phyloP scores from a whole-genome alignment of 257 asterid species.

The Haberlea rhodopensis region DNA sequence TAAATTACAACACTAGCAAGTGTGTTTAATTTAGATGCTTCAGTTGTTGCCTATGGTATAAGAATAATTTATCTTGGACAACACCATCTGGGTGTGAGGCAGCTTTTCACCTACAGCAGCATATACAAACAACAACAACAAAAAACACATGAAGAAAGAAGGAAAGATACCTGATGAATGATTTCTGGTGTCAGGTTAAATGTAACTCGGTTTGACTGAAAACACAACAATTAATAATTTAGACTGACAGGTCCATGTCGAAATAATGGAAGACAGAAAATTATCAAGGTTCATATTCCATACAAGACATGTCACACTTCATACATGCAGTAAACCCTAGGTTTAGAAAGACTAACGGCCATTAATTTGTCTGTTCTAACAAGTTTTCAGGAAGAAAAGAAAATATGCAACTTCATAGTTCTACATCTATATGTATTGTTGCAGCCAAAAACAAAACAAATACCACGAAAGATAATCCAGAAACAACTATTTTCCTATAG shows the following conservation, averaged over 20 bases:
- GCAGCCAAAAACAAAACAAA: slow-evolving; percentile 12
- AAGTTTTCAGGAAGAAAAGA: slow-evolving; percentile 9
- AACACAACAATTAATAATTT: slow-evolving; percentile 31
- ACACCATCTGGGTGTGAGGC: slow-evolving; percentile 20
- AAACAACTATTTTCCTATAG: not conserved
- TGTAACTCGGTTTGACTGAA: slow-evolving; percentile 91
- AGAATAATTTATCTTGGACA: slow-evolving; percentile 18
- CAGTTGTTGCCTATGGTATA: slow-evolving; percentile 10
- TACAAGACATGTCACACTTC: slow-evolving; percentile 16
- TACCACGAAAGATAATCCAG: not conserved
- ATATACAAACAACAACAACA: not conserved
- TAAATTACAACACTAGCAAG: slow-evolving; percentile 9
- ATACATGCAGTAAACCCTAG: slow-evolving; percentile 14
- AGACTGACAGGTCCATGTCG: slow-evolving; percentile 25
- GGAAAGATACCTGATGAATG: slow-evolving; percentile 78
- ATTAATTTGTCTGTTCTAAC: not conserved
- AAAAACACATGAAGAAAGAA: slow-evolving; percentile 24
- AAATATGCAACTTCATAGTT: slow-evolving; percentile 9
- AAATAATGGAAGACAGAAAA: slow-evolving; percentile 16
- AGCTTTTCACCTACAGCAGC: slow-evolving; percentile 6
- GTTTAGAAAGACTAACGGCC: not conserved
- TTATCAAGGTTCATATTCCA: slow-evolving; percentile 6
- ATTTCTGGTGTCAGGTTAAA: slow-evolving; percentile 96
- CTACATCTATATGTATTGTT: not conserved
- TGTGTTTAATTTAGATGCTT: not conserved